Evolutionary conservation across 805 yeast species (phyloP).

Genomic region (Barnettozyma botsteinii): DNA sequence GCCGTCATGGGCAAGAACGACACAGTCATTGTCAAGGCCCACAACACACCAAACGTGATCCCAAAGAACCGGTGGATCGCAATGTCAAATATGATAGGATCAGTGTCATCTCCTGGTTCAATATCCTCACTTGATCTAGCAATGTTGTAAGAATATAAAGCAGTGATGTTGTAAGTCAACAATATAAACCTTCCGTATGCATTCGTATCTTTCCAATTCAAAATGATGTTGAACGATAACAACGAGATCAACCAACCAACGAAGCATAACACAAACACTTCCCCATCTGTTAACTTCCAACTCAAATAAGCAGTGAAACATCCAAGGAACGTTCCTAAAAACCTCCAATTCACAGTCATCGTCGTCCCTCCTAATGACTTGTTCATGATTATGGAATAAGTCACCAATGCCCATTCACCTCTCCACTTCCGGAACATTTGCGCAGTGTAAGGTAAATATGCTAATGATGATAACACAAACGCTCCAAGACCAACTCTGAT

Average conservation of each 20-base stretch:
- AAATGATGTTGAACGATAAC: constrained; percentile 47
- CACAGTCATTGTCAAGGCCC: constrained; percentile 70
- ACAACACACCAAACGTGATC: constrained; percentile 64
- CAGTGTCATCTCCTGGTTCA: constrained; percentile 63
- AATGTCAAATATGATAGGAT: constrained; percentile 64
- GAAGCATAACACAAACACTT: constrained; percentile 45
- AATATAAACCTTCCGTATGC: constrained; percentile 67
- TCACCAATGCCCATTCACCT: constrained; percentile 82
- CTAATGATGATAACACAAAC: constrained; percentile 56
- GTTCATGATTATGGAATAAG: constrained; percentile 78
- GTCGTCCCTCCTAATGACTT: constrained; percentile 82
- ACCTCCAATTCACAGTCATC: constrained; percentile 67
- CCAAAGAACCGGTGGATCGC: constrained; percentile 75
- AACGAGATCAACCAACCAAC: constrained; percentile 36
- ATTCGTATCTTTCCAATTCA: constrained; percentile 55
- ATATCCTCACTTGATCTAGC: constrained; percentile 46
- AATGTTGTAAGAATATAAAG: constrained; percentile 67
- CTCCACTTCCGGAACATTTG: constrained; percentile 57
- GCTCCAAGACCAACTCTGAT: constrained; percentile 77
- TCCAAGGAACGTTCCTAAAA: constrained; percentile 72
- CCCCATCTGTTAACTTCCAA: constrained; percentile 56
- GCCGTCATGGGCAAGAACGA: constrained; percentile 73
- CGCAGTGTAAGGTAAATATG: constrained; percentile 54
- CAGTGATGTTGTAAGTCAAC: constrained; percentile 72
- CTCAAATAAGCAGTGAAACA: constrained; percentile 53